Evolutionary conservation across 768 basidiomycete genomes (phyloP).

Genomic region (Lentinula detonsa): DNA sequence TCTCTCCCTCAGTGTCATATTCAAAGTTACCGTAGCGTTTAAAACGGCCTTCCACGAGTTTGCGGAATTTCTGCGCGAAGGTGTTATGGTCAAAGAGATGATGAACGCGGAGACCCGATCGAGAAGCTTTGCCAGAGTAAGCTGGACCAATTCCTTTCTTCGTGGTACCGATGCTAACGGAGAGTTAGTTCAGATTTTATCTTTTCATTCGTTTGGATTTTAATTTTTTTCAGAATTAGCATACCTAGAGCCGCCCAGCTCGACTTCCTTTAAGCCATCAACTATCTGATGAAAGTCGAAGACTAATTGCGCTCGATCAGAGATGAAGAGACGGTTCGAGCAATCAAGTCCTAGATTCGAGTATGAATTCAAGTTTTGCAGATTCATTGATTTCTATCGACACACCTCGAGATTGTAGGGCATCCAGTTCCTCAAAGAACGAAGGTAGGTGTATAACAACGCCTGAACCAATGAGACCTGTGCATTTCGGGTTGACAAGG

Average conservation of each 20-base stretch:
- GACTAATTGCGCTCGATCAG: conserved; percentile 94
- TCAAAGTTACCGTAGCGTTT: conserved; percentile 98
- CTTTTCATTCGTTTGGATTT: not conserved
- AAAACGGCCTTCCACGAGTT: conserved; percentile 92
- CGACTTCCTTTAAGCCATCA: conserved; percentile 96
- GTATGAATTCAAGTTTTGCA: not conserved
- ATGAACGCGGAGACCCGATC: conserved; percentile 93
- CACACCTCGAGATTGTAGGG: conserved; percentile 63
- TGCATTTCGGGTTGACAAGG: conserved; percentile 80
- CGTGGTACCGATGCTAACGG: conserved; percentile 86
- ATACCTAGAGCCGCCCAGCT: conserved; percentile 84
- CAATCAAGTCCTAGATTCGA: conserved; percentile 72
- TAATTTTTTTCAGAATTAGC: not conserved
- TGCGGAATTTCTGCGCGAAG: conserved; percentile 91
- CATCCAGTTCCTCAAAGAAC: conserved; percentile 90
- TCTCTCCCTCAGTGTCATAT: conserved; percentile 97
- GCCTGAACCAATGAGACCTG: conserved; percentile 86
- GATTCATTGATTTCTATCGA: conserved; percentile 30
- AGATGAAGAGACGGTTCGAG: conserved; percentile 80
- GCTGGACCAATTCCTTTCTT: conserved; percentile 98
- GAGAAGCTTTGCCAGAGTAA: conserved; percentile 95
- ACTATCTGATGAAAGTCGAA: conserved; percentile 99
- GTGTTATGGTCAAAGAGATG: conserved; percentile 85
- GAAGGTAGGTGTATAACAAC: conserved; percentile 97
- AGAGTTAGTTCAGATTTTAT: not conserved